A percentile compares a stretch with the other conserved stretches of the same genome.
Evolutionary conservation across 2,329 filamentous ascomycete species (phyloP).

Genomic region (Fusarium circinatum): DNA sequence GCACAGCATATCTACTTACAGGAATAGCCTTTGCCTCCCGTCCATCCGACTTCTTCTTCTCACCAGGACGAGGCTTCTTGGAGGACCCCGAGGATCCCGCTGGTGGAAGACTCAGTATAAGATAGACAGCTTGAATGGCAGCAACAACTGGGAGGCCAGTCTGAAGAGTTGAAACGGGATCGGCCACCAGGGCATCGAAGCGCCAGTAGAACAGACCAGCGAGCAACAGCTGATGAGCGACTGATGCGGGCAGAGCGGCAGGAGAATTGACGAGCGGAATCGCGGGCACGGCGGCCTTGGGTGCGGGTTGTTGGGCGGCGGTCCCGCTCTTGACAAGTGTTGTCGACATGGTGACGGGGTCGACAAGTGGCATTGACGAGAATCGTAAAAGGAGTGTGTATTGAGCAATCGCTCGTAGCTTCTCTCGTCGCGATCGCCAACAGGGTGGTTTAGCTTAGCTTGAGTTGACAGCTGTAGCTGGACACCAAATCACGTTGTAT

Average conservation of each 20-base stretch:
- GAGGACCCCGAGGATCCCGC: conserved; percentile 59
- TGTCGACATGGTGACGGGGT: conserved; percentile 54
- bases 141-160: conserved; percentile 70
- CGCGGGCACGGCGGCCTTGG: conserved; percentile 47
- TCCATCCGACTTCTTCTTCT: conserved; percentile 63
- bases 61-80: conserved; percentile 64
- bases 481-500: conserved; percentile 27
- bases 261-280: conserved; percentile 52
- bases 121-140: conserved; percentile 71
- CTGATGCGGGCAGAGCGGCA: conserved; percentile 63
- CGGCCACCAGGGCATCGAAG: conserved; percentile 74
- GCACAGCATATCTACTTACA: conserved; percentile 49
- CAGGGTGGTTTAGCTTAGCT: conserved; percentile 24
- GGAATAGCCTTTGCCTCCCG: conserved; percentile 57
- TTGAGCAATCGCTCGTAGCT: conserved; percentile 35
- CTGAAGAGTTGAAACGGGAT: conserved; percentile 73
- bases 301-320: conserved; percentile 44
- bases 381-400: conserved; percentile 21
- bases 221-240: conserved; percentile 75
- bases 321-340: conserved; percentile 44
- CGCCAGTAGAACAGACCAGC: conserved; percentile 70
- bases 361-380: conserved; percentile 47
- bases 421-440: conserved; percentile 25
- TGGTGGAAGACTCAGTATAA: conserved; percentile 70
- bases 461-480: conserved; percentile 32